phyloP scores from a whole-genome alignment of 2,329 filamentous ascomycete genomes.

The Helicocarpus griseus region DNA sequence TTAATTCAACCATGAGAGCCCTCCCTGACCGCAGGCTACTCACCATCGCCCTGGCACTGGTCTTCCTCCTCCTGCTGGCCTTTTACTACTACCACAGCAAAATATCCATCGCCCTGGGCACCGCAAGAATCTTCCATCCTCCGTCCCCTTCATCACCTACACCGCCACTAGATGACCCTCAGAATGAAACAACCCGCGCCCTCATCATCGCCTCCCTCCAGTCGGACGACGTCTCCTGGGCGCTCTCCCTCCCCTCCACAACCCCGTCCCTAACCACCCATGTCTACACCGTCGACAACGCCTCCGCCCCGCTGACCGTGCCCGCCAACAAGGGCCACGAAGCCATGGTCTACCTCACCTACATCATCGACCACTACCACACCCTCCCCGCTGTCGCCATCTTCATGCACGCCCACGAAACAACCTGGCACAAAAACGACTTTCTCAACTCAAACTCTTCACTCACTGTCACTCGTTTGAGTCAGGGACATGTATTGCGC shows the following conservation, averaged over 20 bases:
- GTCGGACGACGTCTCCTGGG: slow-evolving; percentile 44
- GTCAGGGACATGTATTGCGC: slow-evolving; percentile 40
- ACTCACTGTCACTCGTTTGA: slow-evolving; percentile 42
- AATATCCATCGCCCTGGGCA: too few species aligned
- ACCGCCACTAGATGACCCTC: not conserved
- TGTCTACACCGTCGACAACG: slow-evolving; percentile 44
- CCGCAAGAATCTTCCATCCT: not conserved
- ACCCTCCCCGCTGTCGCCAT: slow-evolving; percentile 48
- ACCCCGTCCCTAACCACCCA: not conserved
- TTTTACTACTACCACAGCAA: not conserved
- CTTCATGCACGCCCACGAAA: slow-evolving; percentile 50
- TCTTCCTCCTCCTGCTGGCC: not conserved
- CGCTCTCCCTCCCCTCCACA: slow-evolving; percentile 28
- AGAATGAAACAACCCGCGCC: slow-evolving; percentile 31
- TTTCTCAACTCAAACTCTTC: slow-evolving; percentile 41
- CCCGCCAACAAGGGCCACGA: slow-evolving; percentile 53
- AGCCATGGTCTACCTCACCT: slow-evolving; percentile 52
- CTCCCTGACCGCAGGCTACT: not conserved
- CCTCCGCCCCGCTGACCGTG: slow-evolving; percentile 38
- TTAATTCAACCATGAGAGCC: not conserved
- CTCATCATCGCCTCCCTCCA: slow-evolving; percentile 46
- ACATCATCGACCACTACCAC: slow-evolving; percentile 53
- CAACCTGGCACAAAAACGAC: slow-evolving; percentile 51
- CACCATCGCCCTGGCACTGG: not conserved
- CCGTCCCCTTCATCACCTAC: not conserved